phyloP scores from a whole-genome alignment of 2,329 filamentous ascomycete species.

The Sporothrix dimorphospora region DNA sequence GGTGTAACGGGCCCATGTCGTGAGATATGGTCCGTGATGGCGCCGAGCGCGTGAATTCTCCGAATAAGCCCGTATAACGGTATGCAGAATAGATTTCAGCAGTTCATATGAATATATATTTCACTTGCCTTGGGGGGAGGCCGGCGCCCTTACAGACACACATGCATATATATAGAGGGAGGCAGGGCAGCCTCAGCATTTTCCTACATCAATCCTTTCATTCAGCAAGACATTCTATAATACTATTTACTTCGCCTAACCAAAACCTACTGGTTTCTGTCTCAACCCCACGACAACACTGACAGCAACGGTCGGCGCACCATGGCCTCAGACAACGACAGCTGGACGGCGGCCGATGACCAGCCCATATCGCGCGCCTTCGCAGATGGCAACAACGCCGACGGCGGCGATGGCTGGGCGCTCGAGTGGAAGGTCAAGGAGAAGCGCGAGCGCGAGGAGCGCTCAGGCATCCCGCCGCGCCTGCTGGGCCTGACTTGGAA shows the following conservation, averaged over 20 bases:
- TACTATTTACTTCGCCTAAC: too few species aligned
- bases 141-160: not conserved
- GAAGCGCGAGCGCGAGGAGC: slow-evolving; percentile 1
- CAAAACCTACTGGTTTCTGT: too few species aligned
- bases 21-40: not conserved
- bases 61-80: not conserved
- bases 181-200: not conserved
- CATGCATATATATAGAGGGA: not conserved
- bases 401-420: not conserved
- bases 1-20: not conserved
- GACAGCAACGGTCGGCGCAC: not conserved
- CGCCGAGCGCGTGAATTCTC: not conserved
- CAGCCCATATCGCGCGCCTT: not conserved
- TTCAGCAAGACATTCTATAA: not conserved
- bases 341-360: slow-evolving; percentile 21
- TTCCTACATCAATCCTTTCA: not conserved
- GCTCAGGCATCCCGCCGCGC: slow-evolving; percentile 12
- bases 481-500: slow-evolving; percentile 66
- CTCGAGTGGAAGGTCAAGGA: slow-evolving; percentile 5
- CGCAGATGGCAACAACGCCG: not conserved
- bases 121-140: too few species aligned
- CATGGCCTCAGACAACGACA: slow-evolving; percentile 27
- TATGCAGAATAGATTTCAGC: not conserved
- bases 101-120: too few species aligned
- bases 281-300: too few species aligned